Conservation (phyloP, 192 early-diverging fungal species). For the Martensiomyces pterosporus region DNA sequence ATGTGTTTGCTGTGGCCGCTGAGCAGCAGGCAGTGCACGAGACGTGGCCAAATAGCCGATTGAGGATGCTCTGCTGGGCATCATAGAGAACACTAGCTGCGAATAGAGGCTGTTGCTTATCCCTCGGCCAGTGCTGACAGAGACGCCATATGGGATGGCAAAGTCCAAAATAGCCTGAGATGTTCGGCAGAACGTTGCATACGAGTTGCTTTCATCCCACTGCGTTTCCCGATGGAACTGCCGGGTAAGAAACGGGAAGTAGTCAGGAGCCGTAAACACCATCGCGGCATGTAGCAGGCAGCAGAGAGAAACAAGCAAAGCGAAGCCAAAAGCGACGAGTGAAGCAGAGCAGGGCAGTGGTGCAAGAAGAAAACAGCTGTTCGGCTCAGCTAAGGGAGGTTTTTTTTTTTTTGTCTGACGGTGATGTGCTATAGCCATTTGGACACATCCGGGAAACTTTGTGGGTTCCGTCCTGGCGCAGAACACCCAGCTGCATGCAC, state of each 20-base stretch:
- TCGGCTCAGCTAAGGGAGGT: too few species aligned
- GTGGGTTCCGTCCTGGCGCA: too few species aligned
- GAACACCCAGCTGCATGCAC: too few species aligned
- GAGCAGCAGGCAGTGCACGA: constrained; percentile 54
- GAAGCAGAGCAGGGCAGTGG: too few species aligned
- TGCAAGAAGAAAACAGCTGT: too few species aligned
- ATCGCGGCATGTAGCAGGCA: too few species aligned
- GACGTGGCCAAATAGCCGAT: constrained; percentile 83
- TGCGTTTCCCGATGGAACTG: constrained; percentile 70
- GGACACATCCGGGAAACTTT: too few species aligned
- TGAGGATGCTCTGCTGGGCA: constrained; percentile 61
- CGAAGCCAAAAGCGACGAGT: too few species aligned
- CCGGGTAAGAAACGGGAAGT: constrained; percentile 75
- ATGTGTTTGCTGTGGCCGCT: too few species aligned
- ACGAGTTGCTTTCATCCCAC: constrained; percentile 81
- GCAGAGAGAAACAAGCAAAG: background rate
- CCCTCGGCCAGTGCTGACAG: constrained; percentile 50
- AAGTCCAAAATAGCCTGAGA: constrained; percentile 76
- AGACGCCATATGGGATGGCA: constrained; percentile 66
- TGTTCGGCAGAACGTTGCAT: constrained; percentile 73
- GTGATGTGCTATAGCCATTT: too few species aligned
- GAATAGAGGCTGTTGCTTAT: constrained; percentile 72
- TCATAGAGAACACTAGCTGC: constrained; percentile 58
- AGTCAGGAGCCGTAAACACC: constrained; percentile 55
- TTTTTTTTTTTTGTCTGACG: too few species aligned